These are phyloP conservation scores for Solanum raphanifolium DNA, from an alignment of 257 asterid genomes.

Conservation along the genomic window DNA sequence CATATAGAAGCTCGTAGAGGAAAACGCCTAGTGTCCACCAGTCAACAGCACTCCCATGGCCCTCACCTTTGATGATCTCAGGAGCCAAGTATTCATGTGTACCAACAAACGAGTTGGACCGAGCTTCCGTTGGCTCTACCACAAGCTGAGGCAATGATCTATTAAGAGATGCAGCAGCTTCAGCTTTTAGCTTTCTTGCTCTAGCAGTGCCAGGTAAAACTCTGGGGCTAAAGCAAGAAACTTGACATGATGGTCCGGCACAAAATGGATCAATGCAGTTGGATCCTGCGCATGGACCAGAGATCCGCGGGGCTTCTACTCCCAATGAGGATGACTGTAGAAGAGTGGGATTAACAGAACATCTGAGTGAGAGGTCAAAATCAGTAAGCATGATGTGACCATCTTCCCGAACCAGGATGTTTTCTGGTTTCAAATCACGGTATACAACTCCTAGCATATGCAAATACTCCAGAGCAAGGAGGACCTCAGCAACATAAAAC, in stretches of 20 bases:
- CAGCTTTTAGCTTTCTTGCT: constrained; percentile 37
- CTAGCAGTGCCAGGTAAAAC: constrained; percentile 26
- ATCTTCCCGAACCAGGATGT: constrained; percentile 60
- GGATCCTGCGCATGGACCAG: constrained; percentile 66
- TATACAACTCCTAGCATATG: constrained; percentile 79
- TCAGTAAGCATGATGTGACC: constrained; percentile 85
- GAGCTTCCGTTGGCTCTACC: constrained; percentile 66
- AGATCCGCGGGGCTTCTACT: constrained; percentile 47
- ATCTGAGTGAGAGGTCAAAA: constrained; percentile 65
- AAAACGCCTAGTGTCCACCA: constrained; percentile 77
- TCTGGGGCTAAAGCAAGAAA: constrained; percentile 56
- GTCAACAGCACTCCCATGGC: constrained; percentile 75
- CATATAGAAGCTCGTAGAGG: constrained; percentile 58
- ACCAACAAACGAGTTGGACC: constrained; percentile 75
- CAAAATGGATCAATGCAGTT: constrained; percentile 75
- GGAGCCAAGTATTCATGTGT: constrained; percentile 78
- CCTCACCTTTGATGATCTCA: constrained; percentile 64
- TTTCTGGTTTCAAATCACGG: constrained; percentile 72
- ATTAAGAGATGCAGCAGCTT: constrained; percentile 18
- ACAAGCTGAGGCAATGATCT: constrained; percentile 53
- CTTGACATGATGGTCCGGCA: constrained; percentile 48
- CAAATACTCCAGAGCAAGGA: constrained; percentile 63
- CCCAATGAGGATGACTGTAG: constrained; percentile 26
- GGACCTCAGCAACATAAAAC: constrained; percentile 70
- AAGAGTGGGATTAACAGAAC: constrained; percentile 55